Conservation (phyloP, 2,329 filamentous ascomycete species). For the Trichophaea hybrida region DNA sequence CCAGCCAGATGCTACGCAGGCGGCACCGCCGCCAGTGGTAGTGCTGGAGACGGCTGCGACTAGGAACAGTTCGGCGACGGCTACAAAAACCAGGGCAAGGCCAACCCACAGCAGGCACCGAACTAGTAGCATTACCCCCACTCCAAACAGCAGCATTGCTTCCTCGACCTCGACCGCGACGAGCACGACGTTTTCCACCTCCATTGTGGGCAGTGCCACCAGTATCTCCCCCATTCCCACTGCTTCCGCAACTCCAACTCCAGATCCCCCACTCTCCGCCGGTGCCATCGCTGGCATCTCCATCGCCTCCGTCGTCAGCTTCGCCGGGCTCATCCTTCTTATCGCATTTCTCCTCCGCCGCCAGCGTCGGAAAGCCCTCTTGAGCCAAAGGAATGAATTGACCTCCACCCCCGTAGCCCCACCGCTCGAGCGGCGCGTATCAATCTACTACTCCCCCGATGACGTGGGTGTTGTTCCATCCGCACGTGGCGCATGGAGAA, state of each 20-base stretch:
- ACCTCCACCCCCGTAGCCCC: not conserved
- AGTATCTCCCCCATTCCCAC: not conserved
- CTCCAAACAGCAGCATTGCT: not conserved
- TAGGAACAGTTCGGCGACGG: not conserved
- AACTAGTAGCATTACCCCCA: not conserved
- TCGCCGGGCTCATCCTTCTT: not conserved
- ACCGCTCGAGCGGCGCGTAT: not conserved
- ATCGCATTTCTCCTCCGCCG: not conserved
- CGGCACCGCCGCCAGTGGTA: slow-evolving; percentile 14
- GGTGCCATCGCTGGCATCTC: not conserved
- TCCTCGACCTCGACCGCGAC: not conserved
- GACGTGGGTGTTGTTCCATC: not conserved
- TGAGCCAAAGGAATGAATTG: no score
- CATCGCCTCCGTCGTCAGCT: not conserved
- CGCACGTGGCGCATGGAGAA: not conserved
- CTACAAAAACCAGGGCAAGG: not conserved
- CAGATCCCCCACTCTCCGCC: not conserved
- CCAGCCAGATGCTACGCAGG: slow-evolving; percentile 13
- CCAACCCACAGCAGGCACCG: not conserved
- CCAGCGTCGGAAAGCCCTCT: not conserved
- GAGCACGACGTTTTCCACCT: not conserved
- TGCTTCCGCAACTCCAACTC: not conserved
- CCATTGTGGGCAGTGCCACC: not conserved
- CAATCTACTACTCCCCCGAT: not conserved
- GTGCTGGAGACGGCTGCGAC: not conserved